Evolutionary conservation across 257 asterid species (phyloP).

Genomic region (Solanum dulcamara): DNA sequence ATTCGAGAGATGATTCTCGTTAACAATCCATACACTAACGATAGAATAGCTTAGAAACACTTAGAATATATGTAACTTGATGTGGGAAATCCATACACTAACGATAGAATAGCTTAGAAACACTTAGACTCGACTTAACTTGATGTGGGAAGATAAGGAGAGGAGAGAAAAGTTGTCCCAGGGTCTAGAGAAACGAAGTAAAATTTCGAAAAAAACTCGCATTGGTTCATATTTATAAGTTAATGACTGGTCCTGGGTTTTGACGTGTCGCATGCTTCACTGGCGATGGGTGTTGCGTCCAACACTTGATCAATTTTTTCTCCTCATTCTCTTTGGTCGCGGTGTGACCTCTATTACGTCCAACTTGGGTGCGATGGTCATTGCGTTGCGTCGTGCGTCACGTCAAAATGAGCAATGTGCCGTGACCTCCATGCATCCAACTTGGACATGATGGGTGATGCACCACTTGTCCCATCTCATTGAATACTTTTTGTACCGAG

Average conservation of each 20-base stretch:
- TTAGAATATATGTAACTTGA: not conserved
- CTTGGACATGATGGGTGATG: not conserved
- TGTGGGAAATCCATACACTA: not conserved
- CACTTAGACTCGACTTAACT: not conserved
- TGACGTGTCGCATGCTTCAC: not conserved
- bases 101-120: not conserved
- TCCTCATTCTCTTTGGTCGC: too few relatives aligned
- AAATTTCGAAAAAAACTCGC: not conserved
- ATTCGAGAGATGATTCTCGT: not conserved
- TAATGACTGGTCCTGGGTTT: not conserved
- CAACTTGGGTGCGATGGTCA: too few relatives aligned
- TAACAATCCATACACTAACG: not conserved
- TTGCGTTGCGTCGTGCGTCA: not conserved
- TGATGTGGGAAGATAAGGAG: not conserved
- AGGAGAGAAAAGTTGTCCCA: not conserved
- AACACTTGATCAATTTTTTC: too few relatives aligned
- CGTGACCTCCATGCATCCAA: not conserved
- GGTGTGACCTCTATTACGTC: too few relatives aligned
- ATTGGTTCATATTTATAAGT: not conserved
- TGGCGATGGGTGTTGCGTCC: not conserved
- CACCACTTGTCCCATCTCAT: not conserved
- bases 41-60: not conserved
- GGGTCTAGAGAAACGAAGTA: not conserved
- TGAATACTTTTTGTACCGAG: not conserved
- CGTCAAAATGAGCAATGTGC: not conserved